A percentile compares a stretch with the other conserved stretches of the same genome.
These are phyloP conservation scores for Annulohypoxylon stygium DNA, from an alignment of 495 filamentous ascomycete genomes.

Conservation along the genomic window DNA sequence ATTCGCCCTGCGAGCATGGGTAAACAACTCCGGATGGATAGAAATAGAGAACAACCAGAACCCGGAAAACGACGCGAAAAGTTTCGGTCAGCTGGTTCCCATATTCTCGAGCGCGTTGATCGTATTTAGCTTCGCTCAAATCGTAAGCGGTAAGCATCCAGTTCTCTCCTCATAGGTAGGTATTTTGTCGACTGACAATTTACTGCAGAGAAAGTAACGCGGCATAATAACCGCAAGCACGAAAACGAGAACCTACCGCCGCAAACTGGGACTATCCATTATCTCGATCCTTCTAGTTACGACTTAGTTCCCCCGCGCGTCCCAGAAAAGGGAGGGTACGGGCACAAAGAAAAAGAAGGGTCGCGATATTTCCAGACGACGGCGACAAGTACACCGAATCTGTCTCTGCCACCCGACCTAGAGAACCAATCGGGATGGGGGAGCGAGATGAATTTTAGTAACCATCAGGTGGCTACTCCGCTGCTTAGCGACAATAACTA, in stretches of 20 bases:
- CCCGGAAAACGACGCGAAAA: constrained; percentile 51
- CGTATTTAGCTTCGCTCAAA: constrained; percentile 54
- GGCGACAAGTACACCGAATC: constrained; percentile 1
- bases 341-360: constrained; percentile 15
- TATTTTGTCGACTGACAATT: neutral
- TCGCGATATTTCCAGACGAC: neutral
- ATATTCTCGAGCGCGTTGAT: constrained; percentile 53
- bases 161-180: neutral
- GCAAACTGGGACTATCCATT: constrained; percentile 20
- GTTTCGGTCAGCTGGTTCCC: constrained; percentile 56
- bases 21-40: constrained; percentile 51
- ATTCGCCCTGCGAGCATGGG: constrained; percentile 48
- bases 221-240: constrained; percentile 26
- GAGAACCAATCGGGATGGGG: constrained; percentile 22
- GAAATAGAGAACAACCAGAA: constrained; percentile 31
- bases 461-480: constrained; percentile 13
- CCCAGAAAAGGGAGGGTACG: constrained; percentile 25
- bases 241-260: constrained; percentile 10
- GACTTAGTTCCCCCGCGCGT: constrained; percentile 13
- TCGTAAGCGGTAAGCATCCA: constrained; percentile 49
- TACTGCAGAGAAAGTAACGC: constrained; percentile 33
- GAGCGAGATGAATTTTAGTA: neutral
- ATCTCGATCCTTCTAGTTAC: constrained; percentile 24
- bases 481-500: constrained; percentile 19
- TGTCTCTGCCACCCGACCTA: constrained; percentile 9